Evolutionary conservation across 495 filamentous ascomycete species (phyloP).

Genomic region (Corynascus novoguineensis): DNA sequence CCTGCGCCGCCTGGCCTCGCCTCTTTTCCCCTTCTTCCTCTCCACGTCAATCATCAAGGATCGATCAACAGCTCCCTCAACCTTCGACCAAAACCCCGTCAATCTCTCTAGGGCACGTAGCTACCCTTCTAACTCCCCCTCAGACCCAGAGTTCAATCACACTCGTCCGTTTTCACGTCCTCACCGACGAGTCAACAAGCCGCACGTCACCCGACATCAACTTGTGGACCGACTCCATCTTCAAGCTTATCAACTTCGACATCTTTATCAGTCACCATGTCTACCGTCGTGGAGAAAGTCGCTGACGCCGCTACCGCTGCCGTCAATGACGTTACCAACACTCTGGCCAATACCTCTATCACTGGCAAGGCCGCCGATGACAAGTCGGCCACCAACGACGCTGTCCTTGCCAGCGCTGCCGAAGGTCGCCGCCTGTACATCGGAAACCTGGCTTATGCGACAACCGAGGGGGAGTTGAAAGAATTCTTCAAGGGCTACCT

Average conservation of each 20-base stretch:
- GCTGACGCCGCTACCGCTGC: constrained; percentile 56
- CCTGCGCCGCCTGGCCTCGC: constrained; percentile 32
- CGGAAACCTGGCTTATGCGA: constrained; percentile 99
- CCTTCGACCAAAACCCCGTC: constrained; percentile 34
- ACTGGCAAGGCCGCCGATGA: constrained; percentile 49
- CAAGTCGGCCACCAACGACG: constrained; percentile 56
- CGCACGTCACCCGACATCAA: constrained; percentile 30
- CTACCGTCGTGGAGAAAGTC: constrained; percentile 58
- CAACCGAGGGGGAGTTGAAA: constrained; percentile 98
- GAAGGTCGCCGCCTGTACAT: constrained; percentile 99
- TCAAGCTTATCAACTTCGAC: constrained; percentile 26
- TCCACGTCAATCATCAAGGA: constrained; percentile 43
- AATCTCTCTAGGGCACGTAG: constrained; percentile 79
- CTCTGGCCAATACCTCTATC: constrained; percentile 70
- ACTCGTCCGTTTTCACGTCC: constrained; percentile 44
- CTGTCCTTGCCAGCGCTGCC: constrained; percentile 91
- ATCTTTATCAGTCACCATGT: constrained; percentile 46
- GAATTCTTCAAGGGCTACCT: constrained; percentile 97
- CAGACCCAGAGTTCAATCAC: constrained; percentile 50
- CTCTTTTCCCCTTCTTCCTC: constrained; percentile 41
- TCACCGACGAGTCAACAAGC: constrained; percentile 30
- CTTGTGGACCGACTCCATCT: constrained; percentile 33
- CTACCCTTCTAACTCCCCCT: constrained; percentile 75
- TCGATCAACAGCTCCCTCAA: constrained; percentile 39
- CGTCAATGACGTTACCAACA: constrained; percentile 78